Evolutionary conservation across 257 asterid species (phyloP), one percentile per base, ranked within the genome.

Genomic region (Scutellaria minor): DNA sequence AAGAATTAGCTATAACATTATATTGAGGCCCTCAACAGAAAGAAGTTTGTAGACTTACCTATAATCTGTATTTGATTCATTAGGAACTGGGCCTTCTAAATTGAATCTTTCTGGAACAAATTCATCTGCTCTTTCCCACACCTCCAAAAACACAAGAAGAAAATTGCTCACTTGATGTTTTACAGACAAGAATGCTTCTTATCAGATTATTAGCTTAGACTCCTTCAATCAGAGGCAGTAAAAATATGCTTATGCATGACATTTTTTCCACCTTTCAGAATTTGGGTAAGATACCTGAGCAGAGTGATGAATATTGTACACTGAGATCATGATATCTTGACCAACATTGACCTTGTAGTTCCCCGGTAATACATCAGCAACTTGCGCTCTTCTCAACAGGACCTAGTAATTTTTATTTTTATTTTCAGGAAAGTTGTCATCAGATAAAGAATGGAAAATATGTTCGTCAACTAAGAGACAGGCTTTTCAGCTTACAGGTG

Each of bases 241-340:
- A 18, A 18, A 18, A 18, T 18, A 18, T 18, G 18, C 0, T 18
- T 18, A 18, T 18, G 18, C 18, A 18, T 18, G 18, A 18, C 18
- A 18, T 18, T 18, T 18, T 18, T 18, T 18, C 18, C 18, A 18
- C 18, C 18, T 18, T 18, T 18, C 18, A 0, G 18, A 18, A 18
- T 18, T 18, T 18, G 18, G 18, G 18, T 18, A 18, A 18, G 18
- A 18, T 18, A 18, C 97, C 97, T 88, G 78, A 7, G 90, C 65
- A 73, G 96, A 94, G 79, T 65, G 98, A 85, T 94, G 98, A 76
- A 94, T 84, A 75, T 94, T 94, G 83, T 94, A 94, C 50, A 94
- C 99, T 3, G 98, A 94, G 70, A 94, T 94, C 98, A 94, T 91
- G 78, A 94, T 70, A 82, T 94, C 99, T 86, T 94, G 99, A 76